Evolutionary conservation across 2,329 filamentous ascomycete species (phyloP), one percentile per base, ranked within the genome.

Genomic region (Colletotrichum sp.): DNA sequence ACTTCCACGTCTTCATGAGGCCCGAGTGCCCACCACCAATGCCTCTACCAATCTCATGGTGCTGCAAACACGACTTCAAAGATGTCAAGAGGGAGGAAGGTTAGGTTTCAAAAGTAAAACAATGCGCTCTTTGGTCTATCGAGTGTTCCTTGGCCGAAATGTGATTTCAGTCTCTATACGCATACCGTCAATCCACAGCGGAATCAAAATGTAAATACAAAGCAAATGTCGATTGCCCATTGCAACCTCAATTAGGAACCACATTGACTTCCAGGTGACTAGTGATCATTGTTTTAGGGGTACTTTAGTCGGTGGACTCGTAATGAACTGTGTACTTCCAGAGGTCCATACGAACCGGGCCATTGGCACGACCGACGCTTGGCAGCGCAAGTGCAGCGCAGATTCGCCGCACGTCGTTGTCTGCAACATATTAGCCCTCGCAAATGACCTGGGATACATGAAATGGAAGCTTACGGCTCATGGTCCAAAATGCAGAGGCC

Each of bases 381-480:
- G 32, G 32, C 32, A 34, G 12, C 32, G 8, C 39, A 48, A 48
- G n/a, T 4, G 43, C 43, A 48, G 43, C n/a, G 4, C 43, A 48
- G 13, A 48, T 48, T 48, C 43, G 43, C n/a, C 43, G 43, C n/a
- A 48, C 0, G 43, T 48, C 43, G 39, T 43, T 43, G 39, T 43
- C 39, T 43, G 18, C 5, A 0, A 43, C 0, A 3, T 0, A 18
- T 39, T 39, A 18, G 36, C 36, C 36, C 4, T 18, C 2, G 2
- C 15, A 1, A 39, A 39, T 15, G 6, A 8, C 15, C 6, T 36
- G 1, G 34, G 13, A 15, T 36, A 16, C 15, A 16, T 16, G 15
- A 16, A 36, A 5, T 16, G 34, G 15, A 36, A 36, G 15, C 36
- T 9, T 18, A 43, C 18, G 39, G 39, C 39, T 43, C 39, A 43